These are phyloP conservation scores for Phlegmacium glaucopus DNA, from an alignment of 768 basidiomycete species.

Conservation along the genomic window DNA sequence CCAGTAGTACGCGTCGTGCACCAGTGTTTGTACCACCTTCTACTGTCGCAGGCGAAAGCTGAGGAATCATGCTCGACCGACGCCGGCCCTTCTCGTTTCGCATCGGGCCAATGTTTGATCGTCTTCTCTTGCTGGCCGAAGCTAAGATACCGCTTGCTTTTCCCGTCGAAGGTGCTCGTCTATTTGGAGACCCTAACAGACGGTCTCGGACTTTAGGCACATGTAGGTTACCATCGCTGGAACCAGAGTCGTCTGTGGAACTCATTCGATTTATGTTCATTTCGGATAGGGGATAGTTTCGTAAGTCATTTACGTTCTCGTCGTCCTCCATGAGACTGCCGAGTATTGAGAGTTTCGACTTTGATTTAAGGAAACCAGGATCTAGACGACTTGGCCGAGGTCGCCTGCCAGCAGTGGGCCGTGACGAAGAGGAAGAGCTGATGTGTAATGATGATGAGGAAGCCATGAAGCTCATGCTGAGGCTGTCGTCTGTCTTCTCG, in stretches of 20 bases:
- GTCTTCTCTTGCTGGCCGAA: slow-evolving; percentile 29
- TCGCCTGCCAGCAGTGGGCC: slow-evolving; percentile 34
- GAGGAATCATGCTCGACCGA: slow-evolving; percentile 81
- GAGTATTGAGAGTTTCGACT: slow-evolving; percentile 41
- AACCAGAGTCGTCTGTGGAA: slow-evolving; percentile 27
- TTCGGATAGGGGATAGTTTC: slow-evolving; percentile 53
- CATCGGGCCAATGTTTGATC: slow-evolving; percentile 75
- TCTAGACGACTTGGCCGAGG: slow-evolving; percentile 68
- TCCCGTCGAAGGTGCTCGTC: slow-evolving; percentile 50
- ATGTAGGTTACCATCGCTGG: slow-evolving; percentile 28
- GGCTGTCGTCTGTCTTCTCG: slow-evolving; percentile 78
- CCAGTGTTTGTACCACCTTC: slow-evolving; percentile 30
- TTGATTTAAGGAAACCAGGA: slow-evolving; percentile 62
- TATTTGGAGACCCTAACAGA: slow-evolving; percentile 39
- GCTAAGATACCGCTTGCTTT: slow-evolving; percentile 23
- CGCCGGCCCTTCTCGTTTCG: slow-evolving; percentile 70
- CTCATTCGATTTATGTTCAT: slow-evolving; percentile 57
- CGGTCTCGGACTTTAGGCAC: slow-evolving; percentile 39
- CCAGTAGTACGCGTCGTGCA: slow-evolving; percentile 20
- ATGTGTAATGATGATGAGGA: slow-evolving; percentile 34
- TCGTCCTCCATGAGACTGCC: slow-evolving; percentile 71
- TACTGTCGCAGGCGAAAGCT: slow-evolving; percentile 45
- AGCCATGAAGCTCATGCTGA: slow-evolving; percentile 52
- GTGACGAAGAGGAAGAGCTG: slow-evolving; percentile 26
- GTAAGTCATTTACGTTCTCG: slow-evolving; percentile 42